Percentiles rank a stretch among this genome's conserved stretches.
These are phyloP conservation scores for Chlamydomonas eustigma DNA, from an alignment of 139 green algal genomes.

Conservation along the genomic window DNA sequence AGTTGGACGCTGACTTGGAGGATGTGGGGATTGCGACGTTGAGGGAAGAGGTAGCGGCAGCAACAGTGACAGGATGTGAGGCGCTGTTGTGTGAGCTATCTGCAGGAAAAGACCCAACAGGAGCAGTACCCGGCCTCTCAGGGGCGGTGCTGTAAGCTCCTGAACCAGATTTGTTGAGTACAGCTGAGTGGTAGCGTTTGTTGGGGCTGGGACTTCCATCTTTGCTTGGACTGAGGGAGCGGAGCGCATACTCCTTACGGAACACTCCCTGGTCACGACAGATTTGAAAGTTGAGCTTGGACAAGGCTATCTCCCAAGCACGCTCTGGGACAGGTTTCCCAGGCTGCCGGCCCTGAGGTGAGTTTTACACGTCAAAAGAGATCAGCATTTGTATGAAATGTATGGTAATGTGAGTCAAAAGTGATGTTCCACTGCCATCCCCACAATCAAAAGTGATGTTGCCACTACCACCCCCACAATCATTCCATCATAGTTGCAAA, in stretches of 20 bases:
- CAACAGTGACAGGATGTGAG: background rate
- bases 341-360: too few relatives aligned
- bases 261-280: background rate
- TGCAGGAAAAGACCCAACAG: background rate
- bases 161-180: too few relatives aligned
- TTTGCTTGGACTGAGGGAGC: background rate
- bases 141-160: background rate
- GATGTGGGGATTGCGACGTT: background rate
- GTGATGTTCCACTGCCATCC: too few relatives aligned
- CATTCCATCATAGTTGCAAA: too few relatives aligned
- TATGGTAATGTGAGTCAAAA: too few relatives aligned
- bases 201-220: background rate
- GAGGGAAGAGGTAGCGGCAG: background rate
- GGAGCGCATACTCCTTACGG: background rate
- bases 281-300: background rate
- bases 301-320: background rate
- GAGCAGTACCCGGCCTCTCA: background rate
- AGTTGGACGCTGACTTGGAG: background rate
- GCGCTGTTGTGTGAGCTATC: too few relatives aligned
- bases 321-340: background rate
- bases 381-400: too few relatives aligned
- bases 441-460: too few relatives aligned
- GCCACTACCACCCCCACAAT: too few relatives aligned
- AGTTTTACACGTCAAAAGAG: too few relatives aligned
- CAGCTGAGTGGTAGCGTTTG: background rate